Base-by-base conservation (phyloP, 148 eudicot species). In the Heliosperma pusillum region DNA sequence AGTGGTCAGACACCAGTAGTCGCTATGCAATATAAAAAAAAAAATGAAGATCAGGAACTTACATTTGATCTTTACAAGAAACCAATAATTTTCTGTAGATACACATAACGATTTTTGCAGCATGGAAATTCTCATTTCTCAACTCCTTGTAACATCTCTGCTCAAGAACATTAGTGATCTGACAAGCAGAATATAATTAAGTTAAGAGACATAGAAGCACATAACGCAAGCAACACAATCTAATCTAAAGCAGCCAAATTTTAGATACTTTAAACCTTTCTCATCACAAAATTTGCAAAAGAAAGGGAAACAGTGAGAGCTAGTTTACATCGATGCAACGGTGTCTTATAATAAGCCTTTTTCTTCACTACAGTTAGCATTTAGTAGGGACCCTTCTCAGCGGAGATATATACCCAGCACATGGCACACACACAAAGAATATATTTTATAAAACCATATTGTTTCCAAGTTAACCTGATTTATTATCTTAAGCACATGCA, bases 51-150 rank as follows among this genome's bases (percentile, higher is more conserved):
- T 66, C 68, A 33, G 61, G 44, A 77, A 83, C 99, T 84, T 82
- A 96, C 99, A 96, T 85, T 88, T 93, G 97, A 69, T 96, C 99
- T 86, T 83, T 93, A 78, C 99, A 96, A 61, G 94, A 78, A 29
- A 80, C 57, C 80, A 92, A 72, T 80, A 96, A 78, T 77, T 93
- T 96, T 87, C 80, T 87, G 87, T 92, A 95, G 66, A 95, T 84
- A 58, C 81, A 84, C 89, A 89, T 85, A 77, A 90, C 93, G 76
- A 86, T 73, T 84, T 90, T 95, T 45, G 86, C 94, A 7, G 86
- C 82, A 52, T 76, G 83, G 72, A 79, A 90, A 70, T 92, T 95
- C 76, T 87, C 91, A 71, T 45, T 79, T 59, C 97, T 82, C 76
- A 95, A 76, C 81, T 95, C 99, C 86, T 90, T 95, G 86, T 90